Base-by-base conservation (phyloP, 1,139 yeast genomes). In the Arxiozyma telluris region DNA sequence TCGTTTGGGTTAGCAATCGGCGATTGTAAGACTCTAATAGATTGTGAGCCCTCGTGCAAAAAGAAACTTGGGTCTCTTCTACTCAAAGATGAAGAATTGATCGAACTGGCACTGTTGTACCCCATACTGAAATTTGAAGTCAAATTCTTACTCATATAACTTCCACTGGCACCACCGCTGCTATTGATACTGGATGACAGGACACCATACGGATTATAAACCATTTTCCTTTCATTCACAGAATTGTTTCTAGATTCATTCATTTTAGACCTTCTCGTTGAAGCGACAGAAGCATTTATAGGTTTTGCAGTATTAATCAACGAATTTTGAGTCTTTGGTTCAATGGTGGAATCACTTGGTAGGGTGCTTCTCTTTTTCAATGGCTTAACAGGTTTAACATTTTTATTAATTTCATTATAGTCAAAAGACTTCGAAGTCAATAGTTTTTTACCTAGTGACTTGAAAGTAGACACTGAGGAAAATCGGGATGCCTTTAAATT, bases 1-100 rank as follows among this genome's bases (percentile, higher is more conserved):
- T 79, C 81, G 66, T 86, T 85, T 3, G 94, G 94, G 62, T 82
- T 80, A 21, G 79, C 80, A 30, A 85, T 80, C 0, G 93, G 93
- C 57, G 81, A 76, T 4, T 83, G 78, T 54, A 86, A 70, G 20
- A 81, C 69, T 50, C 83, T 75, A 41, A 67, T 58, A 50, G 61
- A 58, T 39, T 75, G 76, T 39, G 73, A 74, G 21, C 72, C 73
- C 12, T 66, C 67, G 15, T 66, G 63, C 49, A 65, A 53, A 42
- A 64, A 67, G 48, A 65, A 67, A 18, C 64, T 58, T 41, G 62
- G 34, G 57, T 63, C 59, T 44, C 52, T 52, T 50, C 56, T 48
- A 38, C 57, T 49, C 49, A 59, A 53, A 41, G 50, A 48, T 6
- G 38, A 9, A 17, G 49, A 46, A 38, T 46, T 46, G 11, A 46